Conservation (phyloP, 2,329 filamentous ascomycete species). For the Pseudocercospora fuligena region DNA sequence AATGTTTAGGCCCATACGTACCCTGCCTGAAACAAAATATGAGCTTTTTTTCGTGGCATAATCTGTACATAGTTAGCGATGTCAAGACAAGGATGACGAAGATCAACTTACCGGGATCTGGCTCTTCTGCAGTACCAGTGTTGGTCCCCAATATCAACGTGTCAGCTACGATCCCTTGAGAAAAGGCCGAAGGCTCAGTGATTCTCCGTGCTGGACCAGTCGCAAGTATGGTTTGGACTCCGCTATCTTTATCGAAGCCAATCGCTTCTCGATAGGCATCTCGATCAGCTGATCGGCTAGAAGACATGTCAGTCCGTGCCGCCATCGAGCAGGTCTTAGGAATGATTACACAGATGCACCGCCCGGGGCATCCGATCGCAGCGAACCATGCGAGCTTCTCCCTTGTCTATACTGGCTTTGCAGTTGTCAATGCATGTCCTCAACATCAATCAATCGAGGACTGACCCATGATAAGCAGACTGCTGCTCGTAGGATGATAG, state of each 20-base stretch:
- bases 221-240: background rate
- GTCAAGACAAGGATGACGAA: background rate
- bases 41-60: background rate
- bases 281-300: background rate
- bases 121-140: background rate
- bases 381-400: too few relatives aligned
- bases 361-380: background rate
- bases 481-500: background rate
- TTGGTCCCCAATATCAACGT: constrained; percentile 8
- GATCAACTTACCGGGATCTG: background rate
- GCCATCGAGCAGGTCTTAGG: background rate
- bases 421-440: too few relatives aligned
- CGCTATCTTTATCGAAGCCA: background rate
- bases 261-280: too few relatives aligned
- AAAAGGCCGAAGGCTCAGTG: constrained; percentile 17
- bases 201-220: background rate
- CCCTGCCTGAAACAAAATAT: background rate
- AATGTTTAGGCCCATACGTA: too few relatives aligned
- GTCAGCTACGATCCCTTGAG: background rate
- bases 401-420: too few relatives aligned
- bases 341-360: background rate
- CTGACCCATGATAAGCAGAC: background rate
- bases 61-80: background rate
- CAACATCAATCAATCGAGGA: background rate
- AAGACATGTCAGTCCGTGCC: background rate